phyloP scores from a whole-genome alignment of 305 asterid species.

The Solanum hybrid region DNA sequence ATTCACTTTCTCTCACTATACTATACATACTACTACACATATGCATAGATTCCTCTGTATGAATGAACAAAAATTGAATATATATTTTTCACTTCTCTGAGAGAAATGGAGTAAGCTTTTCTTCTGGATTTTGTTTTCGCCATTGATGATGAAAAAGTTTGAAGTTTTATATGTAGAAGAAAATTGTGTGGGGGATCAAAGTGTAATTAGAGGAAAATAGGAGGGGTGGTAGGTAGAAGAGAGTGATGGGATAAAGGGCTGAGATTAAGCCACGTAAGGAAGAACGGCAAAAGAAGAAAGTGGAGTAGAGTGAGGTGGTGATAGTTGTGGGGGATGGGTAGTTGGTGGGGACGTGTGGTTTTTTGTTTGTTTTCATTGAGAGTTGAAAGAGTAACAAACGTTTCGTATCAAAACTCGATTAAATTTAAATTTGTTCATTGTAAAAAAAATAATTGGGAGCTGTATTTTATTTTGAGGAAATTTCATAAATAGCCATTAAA shows the following conservation, averaged over 20 bases:
- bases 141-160: slow-evolving; percentile 21
- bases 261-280: slow-evolving; percentile 30
- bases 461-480: too few relatives aligned
- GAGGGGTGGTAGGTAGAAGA: slow-evolving; percentile 11
- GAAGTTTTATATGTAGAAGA: not conserved
- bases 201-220: slow-evolving; percentile 21
- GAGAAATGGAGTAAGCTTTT: not conserved
- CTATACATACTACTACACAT: not conserved
- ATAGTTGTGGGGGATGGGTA: slow-evolving; percentile 17
- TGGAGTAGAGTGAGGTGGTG: slow-evolving; percentile 14
- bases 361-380: not conserved
- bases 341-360: slow-evolving; percentile 27
- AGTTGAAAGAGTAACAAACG: not conserved
- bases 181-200: slow-evolving; percentile 19
- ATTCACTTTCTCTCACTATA: not conserved
- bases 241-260: slow-evolving; percentile 8
- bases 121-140: slow-evolving; percentile 1
- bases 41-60: not conserved
- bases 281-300: slow-evolving; percentile 9
- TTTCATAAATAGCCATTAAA: too few relatives aligned
- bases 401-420: not conserved
- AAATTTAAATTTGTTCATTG: not conserved
- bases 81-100: not conserved
- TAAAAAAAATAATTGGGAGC: fast-evolving
- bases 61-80: not conserved